Evolutionary conservation across 1,284 basidiomycete genomes (phyloP), one percentile per base, ranked within the genome.

Genomic region (Fomitopsis betulina): DNA sequence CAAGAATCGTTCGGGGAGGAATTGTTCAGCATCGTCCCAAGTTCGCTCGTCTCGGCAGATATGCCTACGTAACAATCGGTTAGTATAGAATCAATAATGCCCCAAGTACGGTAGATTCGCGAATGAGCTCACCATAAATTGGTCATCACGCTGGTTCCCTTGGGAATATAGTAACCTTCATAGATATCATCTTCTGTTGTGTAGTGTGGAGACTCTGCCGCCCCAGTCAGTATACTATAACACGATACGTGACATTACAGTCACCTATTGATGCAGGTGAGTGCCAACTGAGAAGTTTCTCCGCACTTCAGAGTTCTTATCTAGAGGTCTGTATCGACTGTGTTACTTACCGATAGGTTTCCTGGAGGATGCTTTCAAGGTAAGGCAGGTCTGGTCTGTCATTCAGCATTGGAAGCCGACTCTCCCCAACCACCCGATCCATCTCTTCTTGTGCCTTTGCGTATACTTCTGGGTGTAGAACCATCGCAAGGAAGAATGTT

Each of bases 371-470:
- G 58, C 74, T 77, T 52, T 80, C 76, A 38, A 83, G 71, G 71
- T 85, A 87, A 40, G 80, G 79, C 55, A 86, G 73, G 51, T 73
- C 74, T 19, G 73, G 69, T 57, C 78, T 70, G 68, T 84, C 82
- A 15, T 77, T 73, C 39, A 79, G 64, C 39, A 67, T 75, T 15
- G 80, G 80, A 30, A 84, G 72, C n/a, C 79, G 72, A 47, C 73
- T 68, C 30, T 53, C 65, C 27, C 82, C 81, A 57, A 81, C 68
- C 5, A 83, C 77, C 4, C 39, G 13, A 23, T 57, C 57, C 5
- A 52, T 52, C 33, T 40, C 38, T 15, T 13, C 5, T 43, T 84
- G 83, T 3, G 78, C 79, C 67, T 79, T 81, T 63, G 68, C 68
- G 60, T 79, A 75, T 1, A 78, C 78, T 5, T 77, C 70, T 2